Base-by-base conservation (phyloP, 257 asterid genomes). In the Petrea volubilis region DNA sequence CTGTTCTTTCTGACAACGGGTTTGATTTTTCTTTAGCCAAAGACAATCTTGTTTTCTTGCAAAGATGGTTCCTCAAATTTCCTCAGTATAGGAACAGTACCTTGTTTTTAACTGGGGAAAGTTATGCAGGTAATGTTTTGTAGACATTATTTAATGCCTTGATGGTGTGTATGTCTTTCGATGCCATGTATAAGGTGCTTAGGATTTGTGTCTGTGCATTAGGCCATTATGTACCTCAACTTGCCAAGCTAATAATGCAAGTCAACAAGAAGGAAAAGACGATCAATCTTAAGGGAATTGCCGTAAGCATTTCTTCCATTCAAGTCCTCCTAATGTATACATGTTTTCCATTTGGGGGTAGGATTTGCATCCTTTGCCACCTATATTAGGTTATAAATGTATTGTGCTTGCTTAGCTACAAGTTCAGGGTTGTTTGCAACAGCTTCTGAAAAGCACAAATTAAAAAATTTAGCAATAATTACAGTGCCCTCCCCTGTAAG, bases 191-290 rank as follows among this genome's bases (percentile, higher is more conserved):
- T 29, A 10, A 67, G 53, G 44, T 21, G 53, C 36, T 72, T 51
- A 5, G 29, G 29, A 51, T 27, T 67, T 4, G 17, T 74, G 25
- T 36, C 4, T 57, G n/a, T 40, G 46, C 6, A 2, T 41, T 60
- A 88, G 97, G 95, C 12, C 97, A 90, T 81, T 90, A 90, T 52
- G 79, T 90, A 59, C 97, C 97, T 53, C 97, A 90, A 78, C 86
- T 90, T 31, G 95, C 93, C 44, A 84, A 87, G 67, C 74, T 82
- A 15, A 76, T 90, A 78, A 83, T 84, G 53, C 81, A 81, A 68
- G 82, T 70, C 81, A 90, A 86, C 88, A 81, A 67, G 70, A 80
- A 88, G 62, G 69, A 80, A 64, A 81, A 79, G 27, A 31, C 77
- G 51, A 81, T 90, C 88, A 86, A 90, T 76, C 66, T 90, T 81